Evolutionary conservation across 345 rosid genomes (phyloP), one percentile per base, ranked within the genome.

Genomic region (Physaria fendleri): DNA sequence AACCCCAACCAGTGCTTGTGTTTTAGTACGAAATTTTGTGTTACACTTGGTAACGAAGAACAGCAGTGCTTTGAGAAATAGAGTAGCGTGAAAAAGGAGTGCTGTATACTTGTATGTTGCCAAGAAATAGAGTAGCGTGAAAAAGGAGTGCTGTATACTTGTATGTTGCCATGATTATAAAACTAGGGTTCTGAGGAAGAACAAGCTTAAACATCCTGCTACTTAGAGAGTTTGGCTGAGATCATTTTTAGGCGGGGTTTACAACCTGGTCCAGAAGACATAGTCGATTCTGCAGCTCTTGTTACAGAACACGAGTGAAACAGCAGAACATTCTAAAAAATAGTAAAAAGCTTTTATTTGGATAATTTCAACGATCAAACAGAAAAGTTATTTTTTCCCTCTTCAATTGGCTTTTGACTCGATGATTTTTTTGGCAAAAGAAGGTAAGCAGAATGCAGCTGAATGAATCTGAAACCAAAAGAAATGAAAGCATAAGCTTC

Each of bases 381-480:
- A 11, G 5, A 10, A 24, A 6, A 23, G 24, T 42, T 20, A n/a
- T 20, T 52, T 11, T 30, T 35, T 6, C 57, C 59, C 50, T 49
- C 41, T 11, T 55, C 58, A 71, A 25, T 56, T 56, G 41, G 55
- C 53, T 55, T 76, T 70, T 6, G 71, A 71, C 2, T 71, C 75
- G 0, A 71, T 71, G 2, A 71, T 66, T 65, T 66, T 73, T 68
- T 69, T 81, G 7, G 80, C 81, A 13, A 84, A 79, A 43, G 81
- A 68, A 40, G 87, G 90, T 57, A 84, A 66, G 65, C 87, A 79
- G 71, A 84, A 81, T 1, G 87, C 74, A 0, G 83, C 87, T 2
- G 81, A 74, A 66, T 84, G 90, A 23, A 74, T 59, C 87, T 84
- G 84, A 21, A 68, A 59, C 39, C 6, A 22, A 0, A 42, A 54